phyloP scores from a whole-genome alignment of 768 basidiomycete genomes.

The Mycena venus region DNA sequence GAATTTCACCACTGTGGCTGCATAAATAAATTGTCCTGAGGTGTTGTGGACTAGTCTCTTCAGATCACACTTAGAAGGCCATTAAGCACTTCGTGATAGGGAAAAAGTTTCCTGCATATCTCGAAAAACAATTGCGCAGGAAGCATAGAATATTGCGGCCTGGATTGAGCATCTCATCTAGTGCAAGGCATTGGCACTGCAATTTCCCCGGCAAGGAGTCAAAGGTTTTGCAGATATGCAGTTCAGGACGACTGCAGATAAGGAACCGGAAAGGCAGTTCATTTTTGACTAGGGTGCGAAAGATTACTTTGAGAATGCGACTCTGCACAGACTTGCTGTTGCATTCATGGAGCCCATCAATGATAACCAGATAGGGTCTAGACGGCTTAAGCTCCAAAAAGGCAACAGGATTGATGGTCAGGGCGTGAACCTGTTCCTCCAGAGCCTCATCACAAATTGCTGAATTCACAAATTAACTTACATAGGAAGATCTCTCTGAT shows the following conservation, averaged over 20 bases:
- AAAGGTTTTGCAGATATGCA: not conserved
- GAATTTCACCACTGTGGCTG: slow-evolving; percentile 43
- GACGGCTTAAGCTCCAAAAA: not conserved
- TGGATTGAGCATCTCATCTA: not conserved
- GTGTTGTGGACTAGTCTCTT: slow-evolving; percentile 20
- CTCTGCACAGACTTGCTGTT: not conserved
- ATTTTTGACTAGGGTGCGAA: not conserved
- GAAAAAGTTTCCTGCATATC: not conserved
- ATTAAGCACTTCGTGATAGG: not conserved
- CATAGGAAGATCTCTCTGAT: no score
- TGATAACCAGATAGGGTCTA: not conserved
- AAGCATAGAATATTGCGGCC: not conserved
- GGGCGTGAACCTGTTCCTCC: not conserved
- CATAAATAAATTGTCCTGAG: slow-evolving; percentile 35
- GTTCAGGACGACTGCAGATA: not conserved
- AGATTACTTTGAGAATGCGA: not conserved
- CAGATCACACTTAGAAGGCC: slow-evolving; percentile 19
- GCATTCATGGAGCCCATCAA: not conserved
- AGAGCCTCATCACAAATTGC: not conserved
- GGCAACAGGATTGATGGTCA: not conserved
- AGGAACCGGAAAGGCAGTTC: not conserved
- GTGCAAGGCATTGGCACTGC: not conserved
- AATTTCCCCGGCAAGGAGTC: not conserved
- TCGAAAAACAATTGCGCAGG: not conserved
- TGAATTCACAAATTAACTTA: no score